Conservation (phyloP, 768 basidiomycete genomes). For the Bullera alba region DNA sequence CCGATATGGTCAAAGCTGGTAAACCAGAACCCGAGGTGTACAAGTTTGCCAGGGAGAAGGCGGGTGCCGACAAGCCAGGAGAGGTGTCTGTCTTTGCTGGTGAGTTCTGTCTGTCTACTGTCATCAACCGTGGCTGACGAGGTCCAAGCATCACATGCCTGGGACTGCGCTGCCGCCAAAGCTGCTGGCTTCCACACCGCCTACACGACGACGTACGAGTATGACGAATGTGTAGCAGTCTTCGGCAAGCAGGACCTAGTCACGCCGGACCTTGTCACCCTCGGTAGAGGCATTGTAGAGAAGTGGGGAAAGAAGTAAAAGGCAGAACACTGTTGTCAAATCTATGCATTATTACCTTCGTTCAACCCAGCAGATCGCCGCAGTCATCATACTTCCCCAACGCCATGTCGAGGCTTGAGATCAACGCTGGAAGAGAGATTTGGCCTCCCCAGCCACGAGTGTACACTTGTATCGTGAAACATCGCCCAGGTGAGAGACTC, state of each 20-base stretch:
- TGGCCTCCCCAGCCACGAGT: too few species aligned
- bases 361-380: too few species aligned
- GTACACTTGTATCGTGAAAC: too few species aligned
- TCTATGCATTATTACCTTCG: too few species aligned
- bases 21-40: conserved; percentile 29
- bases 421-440: too few species aligned
- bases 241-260: conserved; percentile 29
- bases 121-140: not conserved
- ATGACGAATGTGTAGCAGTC: conserved; percentile 24
- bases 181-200: conserved; percentile 26
- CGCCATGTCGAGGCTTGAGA: too few species aligned
- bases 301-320: conserved; percentile 27
- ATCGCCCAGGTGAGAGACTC: too few species aligned
- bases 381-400: too few species aligned
- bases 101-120: not conserved
- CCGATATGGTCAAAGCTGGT: conserved; percentile 26
- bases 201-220: conserved; percentile 33
- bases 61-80: conserved; percentile 22
- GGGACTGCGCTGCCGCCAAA: conserved; percentile 29
- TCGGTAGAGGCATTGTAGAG: conserved; percentile 27
- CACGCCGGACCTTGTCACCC: conserved; percentile 14
- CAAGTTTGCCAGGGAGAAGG: conserved; percentile 30
- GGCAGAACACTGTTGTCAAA: too few species aligned
- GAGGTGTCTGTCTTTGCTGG: conserved; percentile 33
- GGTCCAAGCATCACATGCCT: conserved; percentile 26